phyloP scores from a whole-genome alignment of 176 grass and related monocot genomes.

The Paspalum notatum region DNA sequence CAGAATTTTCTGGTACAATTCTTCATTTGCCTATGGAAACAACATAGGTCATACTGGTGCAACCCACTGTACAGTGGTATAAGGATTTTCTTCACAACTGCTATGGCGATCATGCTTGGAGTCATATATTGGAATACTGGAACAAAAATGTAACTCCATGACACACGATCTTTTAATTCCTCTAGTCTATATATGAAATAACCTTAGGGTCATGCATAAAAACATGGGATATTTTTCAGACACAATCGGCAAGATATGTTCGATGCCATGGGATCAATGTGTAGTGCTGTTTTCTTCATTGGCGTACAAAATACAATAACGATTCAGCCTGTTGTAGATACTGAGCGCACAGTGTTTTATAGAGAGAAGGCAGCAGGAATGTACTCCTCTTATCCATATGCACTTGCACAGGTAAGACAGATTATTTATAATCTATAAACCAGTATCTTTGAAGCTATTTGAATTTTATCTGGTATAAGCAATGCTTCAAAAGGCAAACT shows the following conservation, averaged over 20 bases:
- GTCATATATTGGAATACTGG: conserved; percentile 62
- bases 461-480: background rate
- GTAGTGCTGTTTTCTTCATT: conserved; percentile 36
- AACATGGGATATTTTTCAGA: conserved; percentile 36
- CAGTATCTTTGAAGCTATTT: background rate
- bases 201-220: background rate
- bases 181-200: background rate
- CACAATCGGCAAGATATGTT: conserved; percentile 61
- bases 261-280: conserved; percentile 57
- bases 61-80: conserved; percentile 56
- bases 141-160: conserved; percentile 43
- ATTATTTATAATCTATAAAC: background rate
- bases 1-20: conserved; percentile 48
- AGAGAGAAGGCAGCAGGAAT: conserved; percentile 69
- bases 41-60: conserved; percentile 60
- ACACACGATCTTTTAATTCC: background rate
- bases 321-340: conserved; percentile 47
- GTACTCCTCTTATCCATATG: conserved; percentile 65
- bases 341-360: conserved; percentile 51
- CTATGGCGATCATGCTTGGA: conserved; percentile 53
- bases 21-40: conserved; percentile 63
- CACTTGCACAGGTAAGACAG: conserved; percentile 50
- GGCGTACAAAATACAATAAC: conserved; percentile 56
- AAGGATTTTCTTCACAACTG: conserved; percentile 49
- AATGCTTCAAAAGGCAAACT: background rate